Percentiles rank a stretch among this genome's conserved stretches.
Conservation (phyloP, 805 yeast genomes). For the Torulaspora gathmanii region DNA sequence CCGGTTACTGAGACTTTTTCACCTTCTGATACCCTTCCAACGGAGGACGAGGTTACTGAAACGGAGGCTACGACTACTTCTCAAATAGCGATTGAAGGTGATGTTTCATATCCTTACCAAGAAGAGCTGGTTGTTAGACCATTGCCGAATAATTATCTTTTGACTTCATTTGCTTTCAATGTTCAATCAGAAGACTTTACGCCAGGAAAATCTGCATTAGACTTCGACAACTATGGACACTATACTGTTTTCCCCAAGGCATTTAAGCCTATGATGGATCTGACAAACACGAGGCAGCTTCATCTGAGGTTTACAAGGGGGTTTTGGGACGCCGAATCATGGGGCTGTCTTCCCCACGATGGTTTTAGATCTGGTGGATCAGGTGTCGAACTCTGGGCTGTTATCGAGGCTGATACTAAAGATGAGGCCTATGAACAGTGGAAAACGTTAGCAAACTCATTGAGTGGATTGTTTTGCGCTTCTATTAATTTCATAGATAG, state of each 20-base stretch:
- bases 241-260: constrained; percentile 74
- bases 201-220: constrained; percentile 26
- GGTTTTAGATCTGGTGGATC: constrained; percentile 84
- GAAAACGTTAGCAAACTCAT: constrained; percentile 63
- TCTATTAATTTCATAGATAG: constrained; percentile 84
- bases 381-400: constrained; percentile 92
- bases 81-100: constrained; percentile 2
- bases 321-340: constrained; percentile 84
- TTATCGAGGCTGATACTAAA: constrained; percentile 57
- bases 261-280: constrained; percentile 67
- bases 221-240: constrained; percentile 38
- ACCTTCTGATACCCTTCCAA: not conserved
- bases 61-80: not conserved
- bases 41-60: not conserved
- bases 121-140: constrained; percentile 66
- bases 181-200: constrained; percentile 47
- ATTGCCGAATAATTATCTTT: constrained; percentile 62
- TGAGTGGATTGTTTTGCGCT: constrained; percentile 93
- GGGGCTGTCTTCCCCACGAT: constrained; percentile 75
- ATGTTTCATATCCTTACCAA: constrained; percentile 43
- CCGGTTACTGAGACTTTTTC: not conserved
- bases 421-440: constrained; percentile 59
- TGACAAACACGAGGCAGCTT: constrained; percentile 64
- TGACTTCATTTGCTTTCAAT: constrained; percentile 68
- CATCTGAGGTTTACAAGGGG: constrained; percentile 90